These are phyloP conservation scores for Suhomyces emberorum DNA, from an alignment of 805 yeast genomes.

Conservation along the genomic window DNA sequence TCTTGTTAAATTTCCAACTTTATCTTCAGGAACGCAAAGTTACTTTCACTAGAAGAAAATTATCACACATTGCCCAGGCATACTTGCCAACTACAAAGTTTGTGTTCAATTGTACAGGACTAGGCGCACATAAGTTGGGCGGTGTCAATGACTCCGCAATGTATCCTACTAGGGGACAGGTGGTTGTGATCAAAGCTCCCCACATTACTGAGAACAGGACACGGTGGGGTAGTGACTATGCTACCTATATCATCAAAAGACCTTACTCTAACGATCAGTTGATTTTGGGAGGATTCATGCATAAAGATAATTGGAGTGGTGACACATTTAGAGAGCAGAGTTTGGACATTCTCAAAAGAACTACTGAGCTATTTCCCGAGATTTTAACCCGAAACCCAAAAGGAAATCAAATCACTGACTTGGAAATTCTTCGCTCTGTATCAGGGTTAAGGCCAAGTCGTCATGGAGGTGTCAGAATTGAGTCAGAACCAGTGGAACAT, in stretches of 20 bases:
- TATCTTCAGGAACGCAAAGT: constrained; percentile 51
- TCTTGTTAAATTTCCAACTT: constrained; percentile 45
- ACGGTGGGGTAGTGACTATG: constrained; percentile 57
- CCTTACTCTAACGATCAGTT: constrained; percentile 65
- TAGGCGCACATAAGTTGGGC: constrained; percentile 60
- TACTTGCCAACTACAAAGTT: constrained; percentile 34
- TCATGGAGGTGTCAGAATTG: constrained; percentile 73
- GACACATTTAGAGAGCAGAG: constrained; percentile 58
- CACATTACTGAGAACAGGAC: constrained; percentile 56
- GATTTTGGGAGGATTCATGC: constrained; percentile 73
- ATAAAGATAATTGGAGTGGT: constrained; percentile 58
- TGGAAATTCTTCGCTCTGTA: constrained; percentile 59
- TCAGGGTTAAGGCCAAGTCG: constrained; percentile 79
- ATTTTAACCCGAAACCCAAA: constrained; percentile 36
- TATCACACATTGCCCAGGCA: constrained; percentile 59
- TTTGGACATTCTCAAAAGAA: constrained; percentile 57
- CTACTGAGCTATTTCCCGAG: constrained; percentile 50
- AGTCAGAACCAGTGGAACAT: constrained; percentile 40
- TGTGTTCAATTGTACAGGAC: constrained; percentile 76
- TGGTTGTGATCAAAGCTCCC: constrained; percentile 68
- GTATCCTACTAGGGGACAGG: constrained; percentile 80
- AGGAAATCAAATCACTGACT: constrained; percentile 32
- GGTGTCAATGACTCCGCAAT: constrained; percentile 62
- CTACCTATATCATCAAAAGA: constrained; percentile 72
- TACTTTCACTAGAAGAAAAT: constrained; percentile 41